phyloP scores from a whole-genome alignment of 805 yeast species.

The Starmerella bombi region DNA sequence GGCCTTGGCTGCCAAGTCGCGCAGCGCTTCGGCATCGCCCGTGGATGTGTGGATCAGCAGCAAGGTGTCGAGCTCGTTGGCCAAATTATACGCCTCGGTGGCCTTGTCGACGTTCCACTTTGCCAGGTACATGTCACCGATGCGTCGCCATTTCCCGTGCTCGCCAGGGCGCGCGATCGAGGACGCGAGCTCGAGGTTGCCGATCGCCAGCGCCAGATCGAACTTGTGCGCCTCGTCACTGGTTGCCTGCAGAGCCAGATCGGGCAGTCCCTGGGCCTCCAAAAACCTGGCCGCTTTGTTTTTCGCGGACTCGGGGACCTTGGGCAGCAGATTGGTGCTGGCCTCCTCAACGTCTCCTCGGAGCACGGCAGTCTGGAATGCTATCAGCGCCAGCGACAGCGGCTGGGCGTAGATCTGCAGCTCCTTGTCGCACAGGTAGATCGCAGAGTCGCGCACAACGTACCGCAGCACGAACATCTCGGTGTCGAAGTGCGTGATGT shows the following conservation, averaged over 20 bases:
- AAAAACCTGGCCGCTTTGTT: constrained; percentile 79
- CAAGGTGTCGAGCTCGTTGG: constrained; percentile 70
- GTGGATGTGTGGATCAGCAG: constrained; percentile 71
- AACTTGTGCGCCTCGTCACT: constrained; percentile 84
- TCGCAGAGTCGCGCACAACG: constrained; percentile 75
- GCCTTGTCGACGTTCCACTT: constrained; percentile 76
- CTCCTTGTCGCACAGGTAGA: constrained; percentile 85
- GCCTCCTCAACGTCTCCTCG: constrained; percentile 89
- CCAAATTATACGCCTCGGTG: constrained; percentile 60
- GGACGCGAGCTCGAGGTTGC: constrained; percentile 57
- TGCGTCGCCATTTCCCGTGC: constrained; percentile 66
- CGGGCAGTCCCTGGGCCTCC: constrained; percentile 79
- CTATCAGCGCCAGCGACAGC: constrained; percentile 73
- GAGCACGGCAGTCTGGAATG: constrained; percentile 88
- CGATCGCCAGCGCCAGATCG: constrained; percentile 72
- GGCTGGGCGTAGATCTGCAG: constrained; percentile 69
- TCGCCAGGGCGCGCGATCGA: constrained; percentile 37
- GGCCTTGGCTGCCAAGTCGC: constrained; percentile 52
- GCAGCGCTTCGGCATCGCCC: constrained; percentile 50
- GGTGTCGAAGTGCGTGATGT: constrained; percentile 84
- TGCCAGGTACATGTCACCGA: constrained; percentile 75
- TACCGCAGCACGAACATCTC: constrained; percentile 80
- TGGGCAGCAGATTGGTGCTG: constrained; percentile 36
- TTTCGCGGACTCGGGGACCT: constrained; percentile 47
- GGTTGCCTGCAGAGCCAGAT: constrained; percentile 70